Evolutionary conservation across 139 green algal species (phyloP).

Genomic region (Micractinium conductrix): DNA sequence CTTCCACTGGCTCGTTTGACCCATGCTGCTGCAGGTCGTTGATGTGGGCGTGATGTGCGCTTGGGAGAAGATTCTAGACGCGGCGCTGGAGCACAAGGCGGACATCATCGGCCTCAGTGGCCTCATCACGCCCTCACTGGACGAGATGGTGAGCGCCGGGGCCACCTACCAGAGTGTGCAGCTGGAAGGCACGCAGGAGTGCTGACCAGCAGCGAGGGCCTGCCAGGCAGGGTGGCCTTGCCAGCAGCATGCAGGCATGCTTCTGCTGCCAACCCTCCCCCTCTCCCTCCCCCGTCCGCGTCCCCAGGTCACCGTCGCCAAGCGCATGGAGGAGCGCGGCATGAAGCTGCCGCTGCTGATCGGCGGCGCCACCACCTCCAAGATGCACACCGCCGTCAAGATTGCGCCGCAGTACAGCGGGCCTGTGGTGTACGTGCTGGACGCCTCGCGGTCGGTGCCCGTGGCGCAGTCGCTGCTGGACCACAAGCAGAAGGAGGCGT

Average conservation of each 20-base stretch:
- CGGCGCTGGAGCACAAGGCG: slow-evolving; percentile 88
- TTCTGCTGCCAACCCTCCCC: not conserved
- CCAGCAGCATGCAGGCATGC: not conserved
- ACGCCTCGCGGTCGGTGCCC: slow-evolving; percentile 93
- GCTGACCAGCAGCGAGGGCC: not conserved
- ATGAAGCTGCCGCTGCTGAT: slow-evolving; percentile 95
- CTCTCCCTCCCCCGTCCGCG: not conserved
- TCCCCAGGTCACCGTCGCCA: slow-evolving; percentile 80
- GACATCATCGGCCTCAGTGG: slow-evolving; percentile 97
- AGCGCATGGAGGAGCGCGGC: slow-evolving; percentile 92
- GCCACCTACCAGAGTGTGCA: not conserved
- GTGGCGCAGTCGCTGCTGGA: slow-evolving; percentile 93
- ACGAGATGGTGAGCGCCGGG: slow-evolving; percentile 22
- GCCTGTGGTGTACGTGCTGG: slow-evolving; percentile 94
- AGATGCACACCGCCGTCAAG: slow-evolving; percentile 99
- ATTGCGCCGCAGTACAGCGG: slow-evolving; percentile 91
- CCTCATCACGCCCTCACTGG: slow-evolving; percentile 97
- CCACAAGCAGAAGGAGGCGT: slow-evolving; percentile 39
- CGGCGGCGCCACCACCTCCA: slow-evolving; percentile 96
- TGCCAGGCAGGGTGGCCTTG: not conserved
- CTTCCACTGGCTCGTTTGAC: not conserved
- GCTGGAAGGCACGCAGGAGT: not conserved
- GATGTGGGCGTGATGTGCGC: slow-evolving; percentile 98
- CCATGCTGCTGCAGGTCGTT: slow-evolving; percentile 75
- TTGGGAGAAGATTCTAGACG: slow-evolving; percentile 95